These are phyloP conservation scores for Aspergillus hiratsukae DNA, from an alignment of 2,329 filamentous ascomycete species.

Conservation along the genomic window DNA sequence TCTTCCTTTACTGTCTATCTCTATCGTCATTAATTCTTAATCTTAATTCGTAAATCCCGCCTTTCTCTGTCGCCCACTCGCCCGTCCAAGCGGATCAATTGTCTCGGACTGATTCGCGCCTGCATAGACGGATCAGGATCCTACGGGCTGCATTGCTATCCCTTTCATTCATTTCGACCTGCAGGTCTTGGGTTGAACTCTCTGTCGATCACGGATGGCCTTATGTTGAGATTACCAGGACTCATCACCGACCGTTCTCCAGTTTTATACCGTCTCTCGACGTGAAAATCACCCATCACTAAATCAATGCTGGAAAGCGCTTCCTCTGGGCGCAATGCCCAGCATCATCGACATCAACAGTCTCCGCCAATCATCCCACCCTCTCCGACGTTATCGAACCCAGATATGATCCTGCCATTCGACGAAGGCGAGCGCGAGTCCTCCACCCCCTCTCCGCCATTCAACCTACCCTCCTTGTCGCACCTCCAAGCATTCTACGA, in stretches of 20 bases:
- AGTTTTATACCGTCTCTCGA: not conserved
- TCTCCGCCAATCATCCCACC: slow-evolving; percentile 45
- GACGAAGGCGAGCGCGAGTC: slow-evolving; percentile 51
- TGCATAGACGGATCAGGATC: slow-evolving; percentile 3
- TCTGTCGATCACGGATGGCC: slow-evolving; percentile 6
- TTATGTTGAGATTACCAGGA: slow-evolving; percentile 1
- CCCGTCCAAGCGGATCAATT: not conserved
- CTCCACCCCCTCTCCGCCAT: slow-evolving; percentile 51
- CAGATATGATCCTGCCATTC: slow-evolving; percentile 88
- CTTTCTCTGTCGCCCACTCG: not conserved
- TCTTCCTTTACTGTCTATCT: not conserved
- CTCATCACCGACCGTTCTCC: not conserved
- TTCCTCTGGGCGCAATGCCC: slow-evolving; percentile 12
- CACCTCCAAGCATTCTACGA: slow-evolving; percentile 36
- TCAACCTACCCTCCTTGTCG: slow-evolving; percentile 45
- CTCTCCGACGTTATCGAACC: slow-evolving; percentile 85
- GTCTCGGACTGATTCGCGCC: slow-evolving; percentile 8
- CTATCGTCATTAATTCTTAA: not conserved
- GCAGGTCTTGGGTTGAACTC: not conserved
- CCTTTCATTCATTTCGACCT: slow-evolving; percentile 5
- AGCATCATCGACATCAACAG: slow-evolving; percentile 13
- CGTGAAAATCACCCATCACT: not conserved
- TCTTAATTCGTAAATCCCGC: slow-evolving; percentile 3
- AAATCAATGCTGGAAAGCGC: slow-evolving; percentile 9
- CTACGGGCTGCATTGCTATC: not conserved